Conservation (phyloP, 768 basidiomycete species). For the Leccinum disarticulatum region DNA sequence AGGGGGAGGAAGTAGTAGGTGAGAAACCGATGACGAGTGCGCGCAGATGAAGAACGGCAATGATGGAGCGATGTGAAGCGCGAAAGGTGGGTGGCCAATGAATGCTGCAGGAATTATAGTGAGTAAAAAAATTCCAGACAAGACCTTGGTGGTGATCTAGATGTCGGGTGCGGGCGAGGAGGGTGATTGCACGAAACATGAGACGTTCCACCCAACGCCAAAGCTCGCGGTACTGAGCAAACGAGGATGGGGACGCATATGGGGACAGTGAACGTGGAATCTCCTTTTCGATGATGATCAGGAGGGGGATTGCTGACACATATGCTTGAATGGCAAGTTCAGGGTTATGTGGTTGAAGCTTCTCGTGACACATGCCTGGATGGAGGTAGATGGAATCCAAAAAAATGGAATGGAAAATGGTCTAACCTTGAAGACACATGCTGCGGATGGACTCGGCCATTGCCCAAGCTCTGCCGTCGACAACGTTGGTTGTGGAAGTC, state of each 20-base stretch:
- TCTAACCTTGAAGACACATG: slow-evolving; percentile 73
- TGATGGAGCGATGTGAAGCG: slow-evolving; percentile 67
- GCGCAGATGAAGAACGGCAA: slow-evolving; percentile 70
- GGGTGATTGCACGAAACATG: slow-evolving; percentile 74
- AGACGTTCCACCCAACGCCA: slow-evolving; percentile 85
- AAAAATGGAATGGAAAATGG: neutral
- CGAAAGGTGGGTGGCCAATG: slow-evolving; percentile 83
- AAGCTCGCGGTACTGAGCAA: slow-evolving; percentile 72
- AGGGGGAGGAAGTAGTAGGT: slow-evolving; percentile 11
- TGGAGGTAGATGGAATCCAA: neutral
- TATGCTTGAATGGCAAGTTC: slow-evolving; percentile 59
- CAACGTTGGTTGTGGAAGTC: slow-evolving; percentile 50
- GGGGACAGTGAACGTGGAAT: slow-evolving; percentile 37
- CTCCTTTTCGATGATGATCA: slow-evolving; percentile 49
- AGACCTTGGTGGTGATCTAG: slow-evolving; percentile 38
- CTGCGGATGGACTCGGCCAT: slow-evolving; percentile 73
- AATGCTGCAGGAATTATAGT: slow-evolving; percentile 58
- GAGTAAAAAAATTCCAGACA: slow-evolving; percentile 63
- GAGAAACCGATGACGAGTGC: slow-evolving; percentile 59
- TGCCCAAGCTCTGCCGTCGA: slow-evolving; percentile 72
- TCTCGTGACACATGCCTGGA: slow-evolving; percentile 77
- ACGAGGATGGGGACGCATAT: slow-evolving; percentile 42
- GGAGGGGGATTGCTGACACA: slow-evolving; percentile 50
- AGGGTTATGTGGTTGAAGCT: slow-evolving; percentile 47
- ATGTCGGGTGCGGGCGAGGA: slow-evolving; percentile 51